These are phyloP conservation scores for Colletotrichum sp. DNA, from an alignment of 2,329 filamentous ascomycete genomes.

Conservation along the genomic window DNA sequence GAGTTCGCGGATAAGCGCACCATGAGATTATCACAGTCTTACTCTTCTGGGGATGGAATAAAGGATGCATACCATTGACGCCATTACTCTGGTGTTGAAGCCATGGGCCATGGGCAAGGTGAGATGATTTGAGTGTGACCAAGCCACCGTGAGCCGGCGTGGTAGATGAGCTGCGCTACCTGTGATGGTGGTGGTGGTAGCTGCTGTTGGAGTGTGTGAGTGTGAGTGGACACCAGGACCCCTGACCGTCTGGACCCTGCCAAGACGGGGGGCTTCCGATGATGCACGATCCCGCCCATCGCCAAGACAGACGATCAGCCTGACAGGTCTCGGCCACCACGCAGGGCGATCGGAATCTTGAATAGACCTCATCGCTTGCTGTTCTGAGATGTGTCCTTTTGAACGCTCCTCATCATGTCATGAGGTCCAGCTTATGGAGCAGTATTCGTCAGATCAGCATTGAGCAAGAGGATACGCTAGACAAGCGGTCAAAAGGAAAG, in stretches of 20 bases:
- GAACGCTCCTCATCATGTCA: not conserved
- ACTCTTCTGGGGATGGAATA: not conserved
- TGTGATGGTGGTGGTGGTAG: not conserved
- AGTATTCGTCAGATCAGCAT: not conserved
- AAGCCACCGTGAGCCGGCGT: not conserved
- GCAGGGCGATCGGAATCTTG: not conserved
- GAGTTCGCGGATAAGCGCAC: not conserved
- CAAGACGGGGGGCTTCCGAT: not conserved
- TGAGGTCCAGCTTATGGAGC: not conserved
- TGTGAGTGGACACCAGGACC: not conserved
- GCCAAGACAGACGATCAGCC: conserved; percentile 1
- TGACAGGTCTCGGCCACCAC: not conserved
- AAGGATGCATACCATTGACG: not conserved
- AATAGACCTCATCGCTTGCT: not conserved
- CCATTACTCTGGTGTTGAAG: not conserved
- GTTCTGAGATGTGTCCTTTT: not conserved
- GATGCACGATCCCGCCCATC: conserved; percentile 8
- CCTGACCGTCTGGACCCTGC: conserved; percentile 17
- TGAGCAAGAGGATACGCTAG: not conserved
- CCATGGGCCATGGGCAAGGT: not conserved
- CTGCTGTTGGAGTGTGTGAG: not conserved
- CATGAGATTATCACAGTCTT: not conserved
- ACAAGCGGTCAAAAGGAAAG: not conserved
- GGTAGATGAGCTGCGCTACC: not conserved
- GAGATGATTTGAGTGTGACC: not conserved